Evolutionary conservation across 2,329 filamentous ascomycete species (phyloP).

Genomic region (Colletotrichum trifolii): DNA sequence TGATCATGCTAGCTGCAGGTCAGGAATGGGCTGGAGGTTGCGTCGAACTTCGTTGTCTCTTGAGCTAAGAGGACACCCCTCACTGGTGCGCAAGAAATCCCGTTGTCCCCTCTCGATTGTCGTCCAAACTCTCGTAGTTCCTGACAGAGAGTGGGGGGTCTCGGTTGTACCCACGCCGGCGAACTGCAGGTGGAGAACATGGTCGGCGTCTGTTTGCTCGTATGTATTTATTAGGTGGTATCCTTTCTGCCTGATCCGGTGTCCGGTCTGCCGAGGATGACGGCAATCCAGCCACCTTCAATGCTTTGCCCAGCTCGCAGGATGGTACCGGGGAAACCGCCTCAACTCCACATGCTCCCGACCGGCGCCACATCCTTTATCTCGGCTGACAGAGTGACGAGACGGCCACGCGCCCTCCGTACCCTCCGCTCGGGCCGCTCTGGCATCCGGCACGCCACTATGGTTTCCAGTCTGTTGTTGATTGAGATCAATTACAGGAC

Average conservation of each 20-base stretch:
- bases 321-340: background rate
- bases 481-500: conserved; percentile 9
- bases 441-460: conserved; percentile 19
- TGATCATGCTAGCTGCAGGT: conserved; percentile 33
- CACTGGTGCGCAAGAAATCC: conserved; percentile 13
- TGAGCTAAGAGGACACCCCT: conserved; percentile 7
- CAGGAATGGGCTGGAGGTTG: conserved; percentile 10
- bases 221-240: no score
- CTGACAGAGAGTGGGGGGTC: conserved; percentile 14
- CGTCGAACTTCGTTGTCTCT: conserved; percentile 1
- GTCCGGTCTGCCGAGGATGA: conserved; percentile 18
- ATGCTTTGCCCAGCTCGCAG: no score
- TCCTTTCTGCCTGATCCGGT: no score
- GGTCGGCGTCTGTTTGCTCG: background rate
- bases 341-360: background rate
- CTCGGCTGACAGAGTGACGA: conserved; percentile 7
- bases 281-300: background rate
- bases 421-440: conserved; percentile 26
- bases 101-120: conserved; percentile 10
- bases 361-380: background rate
- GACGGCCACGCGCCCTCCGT: conserved; percentile 5
- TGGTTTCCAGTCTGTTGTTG: background rate
- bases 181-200: background rate
- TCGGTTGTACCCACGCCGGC: background rate
- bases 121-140: conserved; percentile 10